A percentile compares a stretch with the other conserved stretches of the same genome.
These are phyloP conservation scores for Aspergillus versicolor DNA, from an alignment of 2,329 filamentous ascomycete genomes.

Conservation along the genomic window DNA sequence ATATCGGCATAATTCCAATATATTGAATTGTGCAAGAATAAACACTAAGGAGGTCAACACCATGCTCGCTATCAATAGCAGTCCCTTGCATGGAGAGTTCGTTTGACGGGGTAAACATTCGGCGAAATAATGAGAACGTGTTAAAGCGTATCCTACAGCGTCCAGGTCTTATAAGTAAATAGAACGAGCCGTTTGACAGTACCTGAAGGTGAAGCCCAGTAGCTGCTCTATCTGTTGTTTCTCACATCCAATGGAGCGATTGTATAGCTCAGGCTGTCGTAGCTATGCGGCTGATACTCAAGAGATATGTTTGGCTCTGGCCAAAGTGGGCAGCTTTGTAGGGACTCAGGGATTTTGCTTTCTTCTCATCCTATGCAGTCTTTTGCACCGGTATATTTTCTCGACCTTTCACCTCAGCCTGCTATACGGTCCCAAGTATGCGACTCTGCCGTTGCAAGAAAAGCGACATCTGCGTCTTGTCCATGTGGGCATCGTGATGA, in stretches of 20 bases:
- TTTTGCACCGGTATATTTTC: neutral
- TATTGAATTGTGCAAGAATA: too few relatives aligned
- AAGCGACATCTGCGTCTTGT: neutral
- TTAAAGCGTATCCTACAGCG: too few relatives aligned
- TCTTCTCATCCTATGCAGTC: neutral
- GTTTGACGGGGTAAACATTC: too few relatives aligned
- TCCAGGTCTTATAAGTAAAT: neutral
- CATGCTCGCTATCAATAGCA: too few relatives aligned
- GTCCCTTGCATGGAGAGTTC: too few relatives aligned
- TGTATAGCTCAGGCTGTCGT: neutral
- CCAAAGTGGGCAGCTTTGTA: neutral
- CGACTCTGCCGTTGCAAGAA: neutral
- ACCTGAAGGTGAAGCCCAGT: neutral
- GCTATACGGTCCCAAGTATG: neutral
- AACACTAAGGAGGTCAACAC: too few relatives aligned
- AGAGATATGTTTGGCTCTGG: neutral
- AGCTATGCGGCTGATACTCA: neutral
- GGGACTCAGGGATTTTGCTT: neutral
- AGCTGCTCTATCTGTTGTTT: neutral
- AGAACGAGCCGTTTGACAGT: neutral
- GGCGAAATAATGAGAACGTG: too few relatives aligned
- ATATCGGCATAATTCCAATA: too few relatives aligned
- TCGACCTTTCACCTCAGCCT: neutral
- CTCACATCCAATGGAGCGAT: neutral
- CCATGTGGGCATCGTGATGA: neutral